These are phyloP conservation scores for Salix exigua DNA, from an alignment of 345 rosid genomes.

Conservation along the genomic window DNA sequence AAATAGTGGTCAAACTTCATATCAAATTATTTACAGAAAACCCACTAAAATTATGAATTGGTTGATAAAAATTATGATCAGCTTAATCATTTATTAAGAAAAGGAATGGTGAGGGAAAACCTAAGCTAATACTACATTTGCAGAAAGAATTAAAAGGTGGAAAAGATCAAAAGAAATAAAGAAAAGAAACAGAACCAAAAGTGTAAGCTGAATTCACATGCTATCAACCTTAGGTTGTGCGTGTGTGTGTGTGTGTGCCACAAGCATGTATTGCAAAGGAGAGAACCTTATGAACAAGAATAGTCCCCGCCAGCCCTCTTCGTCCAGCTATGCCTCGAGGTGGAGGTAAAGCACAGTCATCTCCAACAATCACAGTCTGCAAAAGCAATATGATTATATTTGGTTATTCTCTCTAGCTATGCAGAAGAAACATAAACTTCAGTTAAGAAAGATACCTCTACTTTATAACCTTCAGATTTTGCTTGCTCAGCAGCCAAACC, in stretches of 20 bases:
- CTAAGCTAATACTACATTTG: neutral
- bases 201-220: neutral
- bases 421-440: neutral
- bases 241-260: neutral
- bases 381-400: conserved; percentile 13
- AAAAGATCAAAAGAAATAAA: neutral
- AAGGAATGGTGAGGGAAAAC: neutral
- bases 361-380: conserved; percentile 92
- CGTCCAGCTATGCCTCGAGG: conserved; percentile 85
- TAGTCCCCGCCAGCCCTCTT: conserved; percentile 94
- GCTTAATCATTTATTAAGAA: neutral
- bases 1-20: neutral
- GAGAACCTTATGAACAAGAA: conserved; percentile 83
- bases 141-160: neutral
- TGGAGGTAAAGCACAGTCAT: conserved; percentile 96
- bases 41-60: neutral
- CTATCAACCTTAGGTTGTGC: neutral
- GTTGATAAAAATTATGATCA: neutral
- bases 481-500: conserved; percentile 99
- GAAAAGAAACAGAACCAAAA: neutral
- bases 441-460: conserved; percentile 54
- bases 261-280: neutral
- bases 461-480: conserved; percentile 90
- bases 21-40: neutral
- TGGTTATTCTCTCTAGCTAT: neutral